These are phyloP conservation scores for Quercus alba DNA, from an alignment of 306 rosid genomes.

Conservation along the genomic window DNA sequence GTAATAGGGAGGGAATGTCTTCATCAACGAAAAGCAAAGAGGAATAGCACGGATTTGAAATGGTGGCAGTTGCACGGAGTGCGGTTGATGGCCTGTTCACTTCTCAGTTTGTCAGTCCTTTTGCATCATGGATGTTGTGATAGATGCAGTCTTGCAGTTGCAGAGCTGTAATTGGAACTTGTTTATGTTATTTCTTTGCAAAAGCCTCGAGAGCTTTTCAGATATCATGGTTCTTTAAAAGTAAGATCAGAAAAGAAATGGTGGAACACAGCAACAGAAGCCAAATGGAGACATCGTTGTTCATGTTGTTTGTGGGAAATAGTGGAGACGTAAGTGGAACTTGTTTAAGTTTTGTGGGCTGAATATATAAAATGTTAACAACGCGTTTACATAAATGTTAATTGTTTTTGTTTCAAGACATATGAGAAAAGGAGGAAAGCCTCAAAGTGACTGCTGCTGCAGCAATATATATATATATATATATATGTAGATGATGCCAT, in stretches of 20 bases:
- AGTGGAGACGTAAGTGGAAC: too few species aligned
- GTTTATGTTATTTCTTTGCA: background rate
- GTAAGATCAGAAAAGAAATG: background rate
- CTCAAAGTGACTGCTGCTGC: background rate
- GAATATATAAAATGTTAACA: too few species aligned
- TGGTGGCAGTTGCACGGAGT: background rate
- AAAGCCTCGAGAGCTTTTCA: background rate
- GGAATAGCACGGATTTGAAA: background rate
- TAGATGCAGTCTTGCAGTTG: background rate
- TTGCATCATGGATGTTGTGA: background rate
- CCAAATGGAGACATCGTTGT: background rate
- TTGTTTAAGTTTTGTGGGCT: too few species aligned
- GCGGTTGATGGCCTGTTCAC: background rate
- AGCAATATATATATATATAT: background rate
- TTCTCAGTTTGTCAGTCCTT: background rate
- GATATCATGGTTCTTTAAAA: background rate
- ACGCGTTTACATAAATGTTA: too few species aligned
- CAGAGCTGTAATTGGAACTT: background rate
- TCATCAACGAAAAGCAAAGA: background rate
- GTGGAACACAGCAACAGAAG: background rate
- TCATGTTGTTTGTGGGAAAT: too few species aligned
- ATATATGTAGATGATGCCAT: background rate
- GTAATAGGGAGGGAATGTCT: conserved; percentile 3
- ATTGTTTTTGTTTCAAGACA: too few species aligned
- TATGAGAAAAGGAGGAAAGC: background rate